A percentile compares a stretch with the other conserved stretches of the same genome.
Evolutionary conservation across 2,329 filamentous ascomycete genomes (phyloP).

Genomic region (Plenodomus lindquistii): DNA sequence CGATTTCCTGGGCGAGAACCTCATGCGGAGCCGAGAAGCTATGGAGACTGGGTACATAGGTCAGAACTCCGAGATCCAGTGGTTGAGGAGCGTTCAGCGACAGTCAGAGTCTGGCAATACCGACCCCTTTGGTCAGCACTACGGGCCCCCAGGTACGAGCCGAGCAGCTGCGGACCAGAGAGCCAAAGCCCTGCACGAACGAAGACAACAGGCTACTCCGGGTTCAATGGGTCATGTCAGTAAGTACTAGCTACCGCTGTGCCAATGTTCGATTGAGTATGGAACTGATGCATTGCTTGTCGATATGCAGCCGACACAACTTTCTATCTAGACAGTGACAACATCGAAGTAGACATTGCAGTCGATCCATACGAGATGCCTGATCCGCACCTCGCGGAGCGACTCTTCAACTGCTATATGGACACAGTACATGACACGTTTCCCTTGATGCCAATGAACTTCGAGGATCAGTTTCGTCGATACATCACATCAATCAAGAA

Average conservation of each 20-base stretch:
- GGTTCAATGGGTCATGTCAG: constrained; percentile 6
- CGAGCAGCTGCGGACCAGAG: constrained; percentile 12
- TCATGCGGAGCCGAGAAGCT: constrained; percentile 30
- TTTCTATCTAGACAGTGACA: constrained; percentile 43
- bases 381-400: constrained; percentile 31
- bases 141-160: constrained; percentile 25
- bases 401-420: constrained; percentile 43
- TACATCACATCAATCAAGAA: constrained; percentile 12
- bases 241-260: neutral
- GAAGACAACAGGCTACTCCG: constrained; percentile 12
- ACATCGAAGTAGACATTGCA: constrained; percentile 26
- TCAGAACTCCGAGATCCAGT: constrained; percentile 40
- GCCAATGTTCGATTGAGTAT: neutral
- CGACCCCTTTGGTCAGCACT: constrained; percentile 12
- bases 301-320: constrained; percentile 26
- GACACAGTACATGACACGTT: constrained; percentile 40
- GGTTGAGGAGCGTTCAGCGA: constrained; percentile 35
- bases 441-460: constrained; percentile 32
- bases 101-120: constrained; percentile 16
- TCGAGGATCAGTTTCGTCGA: constrained; percentile 22
- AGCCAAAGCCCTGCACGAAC: constrained; percentile 23
- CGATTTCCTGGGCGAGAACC: constrained; percentile 35
- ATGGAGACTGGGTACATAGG: constrained; percentile 41
- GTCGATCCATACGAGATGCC: constrained; percentile 40
- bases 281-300: neutral